phyloP scores from a whole-genome alignment of 1,284 basidiomycete genomes.

The Puccinia novopanici region DNA sequence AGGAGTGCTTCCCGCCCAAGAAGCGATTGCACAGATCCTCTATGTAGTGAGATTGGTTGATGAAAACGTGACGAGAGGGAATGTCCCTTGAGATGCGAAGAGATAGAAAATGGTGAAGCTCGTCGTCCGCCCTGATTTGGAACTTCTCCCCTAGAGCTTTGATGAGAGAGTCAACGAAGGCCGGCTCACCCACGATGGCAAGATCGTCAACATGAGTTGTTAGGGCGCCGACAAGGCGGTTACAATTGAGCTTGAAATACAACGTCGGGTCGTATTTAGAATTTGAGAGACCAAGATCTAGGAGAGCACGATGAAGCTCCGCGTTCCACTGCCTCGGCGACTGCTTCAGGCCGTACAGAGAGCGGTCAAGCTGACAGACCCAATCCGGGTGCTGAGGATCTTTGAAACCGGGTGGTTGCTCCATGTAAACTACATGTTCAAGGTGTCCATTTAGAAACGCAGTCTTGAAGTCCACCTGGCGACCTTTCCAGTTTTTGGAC shows the following conservation, averaged over 20 bases:
- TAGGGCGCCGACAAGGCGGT: background rate
- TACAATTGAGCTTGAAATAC: background rate
- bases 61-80: background rate
- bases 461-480: too few relatives aligned
- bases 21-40: background rate
- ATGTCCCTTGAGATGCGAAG: background rate
- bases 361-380: too few relatives aligned
- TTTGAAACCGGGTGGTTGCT: too few relatives aligned
- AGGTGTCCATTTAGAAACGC: too few relatives aligned
- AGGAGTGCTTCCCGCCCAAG: background rate
- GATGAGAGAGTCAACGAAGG: background rate
- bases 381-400: too few relatives aligned
- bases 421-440: too few relatives aligned
- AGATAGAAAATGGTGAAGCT: background rate
- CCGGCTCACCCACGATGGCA: background rate
- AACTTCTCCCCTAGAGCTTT: background rate
- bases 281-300: background rate
- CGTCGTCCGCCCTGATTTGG: background rate
- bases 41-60: background rate
- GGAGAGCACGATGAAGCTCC: background rate
- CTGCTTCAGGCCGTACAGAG: too few relatives aligned
- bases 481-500: too few relatives aligned
- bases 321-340: too few relatives aligned
- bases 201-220: background rate
- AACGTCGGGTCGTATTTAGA: constrained; percentile 5